These are phyloP conservation scores for Plantago rigida DNA, from an alignment of 305 asterid species.

Conservation along the genomic window DNA sequence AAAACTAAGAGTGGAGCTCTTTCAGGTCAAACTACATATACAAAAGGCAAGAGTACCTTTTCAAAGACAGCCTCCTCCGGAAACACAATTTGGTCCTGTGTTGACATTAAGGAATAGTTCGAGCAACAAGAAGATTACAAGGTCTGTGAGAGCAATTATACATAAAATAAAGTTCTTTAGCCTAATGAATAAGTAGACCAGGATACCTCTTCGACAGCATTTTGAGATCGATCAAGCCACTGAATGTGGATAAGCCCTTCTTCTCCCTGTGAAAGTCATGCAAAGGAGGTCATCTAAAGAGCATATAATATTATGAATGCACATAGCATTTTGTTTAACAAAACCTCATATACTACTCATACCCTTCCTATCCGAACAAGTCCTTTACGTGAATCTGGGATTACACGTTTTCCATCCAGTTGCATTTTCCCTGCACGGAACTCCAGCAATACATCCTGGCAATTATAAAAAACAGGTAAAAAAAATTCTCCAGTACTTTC, in stretches of 20 bases:
- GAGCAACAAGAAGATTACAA: slow-evolving; percentile 16
- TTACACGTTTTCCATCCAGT: slow-evolving; percentile 65
- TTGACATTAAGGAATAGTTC: slow-evolving; percentile 40
- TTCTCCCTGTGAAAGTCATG: slow-evolving; percentile 51
- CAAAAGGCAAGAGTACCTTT: slow-evolving; percentile 42
- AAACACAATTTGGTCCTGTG: slow-evolving; percentile 83
- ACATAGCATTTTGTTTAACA: background rate
- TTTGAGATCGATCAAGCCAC: slow-evolving; percentile 73
- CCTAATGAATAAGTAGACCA: slow-evolving; percentile 19
- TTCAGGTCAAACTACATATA: slow-evolving; percentile 10
- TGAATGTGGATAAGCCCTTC: slow-evolving; percentile 86
- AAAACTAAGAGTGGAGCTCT: background rate
- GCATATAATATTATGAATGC: slow-evolving; percentile 1
- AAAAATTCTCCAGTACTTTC: background rate
- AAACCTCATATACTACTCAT: slow-evolving; percentile 24
- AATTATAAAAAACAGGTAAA: slow-evolving; percentile 11
- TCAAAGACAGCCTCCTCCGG: slow-evolving; percentile 89
- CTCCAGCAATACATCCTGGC: slow-evolving; percentile 64
- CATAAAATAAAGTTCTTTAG: slow-evolving; percentile 19
- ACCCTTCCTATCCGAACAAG: slow-evolving; percentile 89
- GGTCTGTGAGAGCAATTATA: slow-evolving; percentile 13
- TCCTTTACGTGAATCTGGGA: slow-evolving; percentile 91
- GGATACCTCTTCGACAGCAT: slow-evolving; percentile 84
- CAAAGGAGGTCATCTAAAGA: slow-evolving; percentile 13
- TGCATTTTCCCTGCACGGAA: slow-evolving; percentile 94